These are phyloP conservation scores for Coccomyxa sp. DNA, from an alignment of 139 green algal genomes.

Conservation along the genomic window DNA sequence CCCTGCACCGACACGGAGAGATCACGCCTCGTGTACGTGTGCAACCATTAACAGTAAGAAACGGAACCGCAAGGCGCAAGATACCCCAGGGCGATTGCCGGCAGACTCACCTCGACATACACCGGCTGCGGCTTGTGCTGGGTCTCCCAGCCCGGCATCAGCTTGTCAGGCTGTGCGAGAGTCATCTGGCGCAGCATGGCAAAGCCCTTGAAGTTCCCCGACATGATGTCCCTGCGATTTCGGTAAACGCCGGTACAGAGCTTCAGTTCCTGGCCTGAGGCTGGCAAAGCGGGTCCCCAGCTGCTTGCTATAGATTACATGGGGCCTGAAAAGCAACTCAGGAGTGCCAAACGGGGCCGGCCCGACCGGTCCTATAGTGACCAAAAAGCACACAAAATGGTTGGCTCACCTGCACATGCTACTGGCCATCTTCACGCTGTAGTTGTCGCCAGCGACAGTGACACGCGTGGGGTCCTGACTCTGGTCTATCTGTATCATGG, in stretches of 20 bases:
- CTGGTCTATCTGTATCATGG: constrained; percentile 78
- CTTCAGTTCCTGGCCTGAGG: no score
- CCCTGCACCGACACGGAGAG: constrained; percentile 41
- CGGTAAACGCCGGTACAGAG: no score
- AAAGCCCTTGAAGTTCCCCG: constrained; percentile 61
- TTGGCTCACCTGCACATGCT: constrained; percentile 15
- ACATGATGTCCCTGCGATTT: constrained; percentile 57
- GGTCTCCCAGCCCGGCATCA: not conserved
- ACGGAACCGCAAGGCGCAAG: not conserved
- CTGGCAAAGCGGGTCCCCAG: not conserved
- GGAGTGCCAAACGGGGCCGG: no score
- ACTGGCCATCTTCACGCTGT: constrained; percentile 40
- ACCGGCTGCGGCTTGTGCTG: not conserved
- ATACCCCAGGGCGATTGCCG: not conserved
- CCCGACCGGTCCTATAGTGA: no score
- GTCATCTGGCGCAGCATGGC: constrained; percentile 52
- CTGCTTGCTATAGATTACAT: not conserved
- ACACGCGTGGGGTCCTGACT: constrained; percentile 69
- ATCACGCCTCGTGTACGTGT: constrained; percentile 7
- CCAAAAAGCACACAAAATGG: not conserved
- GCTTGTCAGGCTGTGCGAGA: constrained; percentile 9
- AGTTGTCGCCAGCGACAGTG: constrained; percentile 69
- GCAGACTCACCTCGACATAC: not conserved
- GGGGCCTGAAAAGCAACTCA: not conserved
- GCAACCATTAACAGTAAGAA: not conserved